phyloP scores from a whole-genome alignment of 768 basidiomycete genomes.

The Tulasnella sp. region DNA sequence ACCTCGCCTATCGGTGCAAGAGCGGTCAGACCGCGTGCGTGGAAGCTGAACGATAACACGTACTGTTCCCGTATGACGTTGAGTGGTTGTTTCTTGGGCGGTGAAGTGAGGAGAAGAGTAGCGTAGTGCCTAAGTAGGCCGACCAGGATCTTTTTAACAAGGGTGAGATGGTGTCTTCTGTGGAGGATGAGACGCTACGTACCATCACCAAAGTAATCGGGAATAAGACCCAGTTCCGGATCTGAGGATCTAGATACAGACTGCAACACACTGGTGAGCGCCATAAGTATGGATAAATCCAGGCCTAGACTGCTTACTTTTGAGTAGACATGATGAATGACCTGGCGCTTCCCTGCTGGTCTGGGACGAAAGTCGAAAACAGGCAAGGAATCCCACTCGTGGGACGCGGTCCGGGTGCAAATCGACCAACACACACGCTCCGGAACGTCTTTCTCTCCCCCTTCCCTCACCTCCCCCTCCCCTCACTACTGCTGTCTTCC shows the following conservation, averaged over 20 bases:
- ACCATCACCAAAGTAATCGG: constrained; percentile 98
- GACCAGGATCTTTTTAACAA: constrained; percentile 71
- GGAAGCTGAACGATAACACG: constrained; percentile 31
- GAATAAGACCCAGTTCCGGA: constrained; percentile 90
- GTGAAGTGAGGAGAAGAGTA: constrained; percentile 73
- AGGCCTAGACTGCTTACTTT: not conserved
- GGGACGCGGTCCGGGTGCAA: constrained; percentile 12
- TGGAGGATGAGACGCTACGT: constrained; percentile 35
- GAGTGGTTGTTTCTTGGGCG: constrained; percentile 74
- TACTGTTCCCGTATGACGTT: constrained; percentile 90
- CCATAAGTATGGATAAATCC: not conserved
- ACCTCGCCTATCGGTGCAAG: constrained; percentile 53
- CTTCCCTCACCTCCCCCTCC: constrained; percentile 14
- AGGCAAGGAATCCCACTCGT: not conserved
- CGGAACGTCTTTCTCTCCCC: constrained; percentile 14
- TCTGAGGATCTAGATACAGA: constrained; percentile 88
- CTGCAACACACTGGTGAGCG: not conserved
- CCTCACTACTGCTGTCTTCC: constrained; percentile 17
- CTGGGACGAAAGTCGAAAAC: constrained; percentile 3
- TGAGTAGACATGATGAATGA: not conserved
- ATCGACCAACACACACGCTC: constrained; percentile 14
- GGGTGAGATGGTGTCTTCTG: not conserved
- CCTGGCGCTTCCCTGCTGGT: not conserved
- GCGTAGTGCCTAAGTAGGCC: constrained; percentile 93
- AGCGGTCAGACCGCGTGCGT: constrained; percentile 15